Evolutionary conservation across 257 asterid genomes (phyloP).

Genomic region (Scutellaria barbata): DNA sequence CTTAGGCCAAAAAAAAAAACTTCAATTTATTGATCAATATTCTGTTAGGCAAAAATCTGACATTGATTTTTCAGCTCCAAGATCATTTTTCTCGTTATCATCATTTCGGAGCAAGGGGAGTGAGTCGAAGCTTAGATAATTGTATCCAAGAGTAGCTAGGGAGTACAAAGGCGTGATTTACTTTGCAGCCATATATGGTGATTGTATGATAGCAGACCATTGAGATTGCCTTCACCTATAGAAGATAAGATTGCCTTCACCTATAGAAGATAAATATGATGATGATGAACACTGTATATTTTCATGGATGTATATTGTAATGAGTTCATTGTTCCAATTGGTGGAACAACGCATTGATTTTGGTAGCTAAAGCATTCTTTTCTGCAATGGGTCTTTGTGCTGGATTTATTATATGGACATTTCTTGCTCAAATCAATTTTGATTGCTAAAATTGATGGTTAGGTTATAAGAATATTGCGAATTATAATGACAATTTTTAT

Average conservation of each 20-base stretch:
- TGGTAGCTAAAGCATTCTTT: slow-evolving; percentile 58
- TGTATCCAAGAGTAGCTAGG: slow-evolving; percentile 46
- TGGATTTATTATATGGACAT: background rate
- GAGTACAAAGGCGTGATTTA: background rate
- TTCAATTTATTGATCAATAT: background rate
- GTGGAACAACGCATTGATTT: slow-evolving; percentile 57
- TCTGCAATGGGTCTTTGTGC: slow-evolving; percentile 10
- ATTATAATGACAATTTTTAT: too few species aligned
- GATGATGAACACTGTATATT: slow-evolving; percentile 33
- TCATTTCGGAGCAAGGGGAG: slow-evolving; percentile 93
- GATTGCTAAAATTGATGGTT: too few species aligned
- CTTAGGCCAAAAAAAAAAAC: too few species aligned
- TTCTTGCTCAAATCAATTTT: too few species aligned
- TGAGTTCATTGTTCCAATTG: slow-evolving; percentile 48
- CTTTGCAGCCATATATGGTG: background rate
- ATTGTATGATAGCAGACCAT: slow-evolving; percentile 25
- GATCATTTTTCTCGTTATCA: slow-evolving; percentile 88
- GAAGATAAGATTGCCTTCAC: slow-evolving; percentile 33
- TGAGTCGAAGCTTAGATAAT: slow-evolving; percentile 78
- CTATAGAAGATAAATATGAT: slow-evolving; percentile 30
- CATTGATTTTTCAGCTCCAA: slow-evolving; percentile 66
- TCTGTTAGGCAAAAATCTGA: slow-evolving; percentile 18
- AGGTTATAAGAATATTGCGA: too few species aligned
- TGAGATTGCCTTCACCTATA: slow-evolving; percentile 31
- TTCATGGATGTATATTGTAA: slow-evolving; percentile 56